Evolutionary conservation across 306 rosid genomes (phyloP).

Genomic region (Begonia fuchsioides): DNA sequence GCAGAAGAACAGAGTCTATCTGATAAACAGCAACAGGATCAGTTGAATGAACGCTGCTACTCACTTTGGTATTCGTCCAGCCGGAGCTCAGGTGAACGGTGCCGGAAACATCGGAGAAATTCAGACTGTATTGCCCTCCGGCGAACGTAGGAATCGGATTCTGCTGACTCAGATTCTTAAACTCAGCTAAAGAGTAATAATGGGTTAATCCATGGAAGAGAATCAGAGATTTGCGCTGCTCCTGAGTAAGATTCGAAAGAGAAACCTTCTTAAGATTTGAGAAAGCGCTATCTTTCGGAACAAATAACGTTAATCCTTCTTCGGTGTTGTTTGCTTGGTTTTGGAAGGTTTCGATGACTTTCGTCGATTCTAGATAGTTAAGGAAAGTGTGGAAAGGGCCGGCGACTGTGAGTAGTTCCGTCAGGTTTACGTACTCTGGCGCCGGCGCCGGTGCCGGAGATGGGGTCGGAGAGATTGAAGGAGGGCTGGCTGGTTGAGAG

Average conservation of each 20-base stretch:
- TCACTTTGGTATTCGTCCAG: constrained; percentile 69
- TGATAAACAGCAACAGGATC: constrained; percentile 76
- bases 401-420: constrained; percentile 56
- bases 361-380: constrained; percentile 49
- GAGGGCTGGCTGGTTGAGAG: constrained; percentile 53
- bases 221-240: constrained; percentile 50
- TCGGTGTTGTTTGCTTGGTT: constrained; percentile 90
- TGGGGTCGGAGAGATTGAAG: constrained; percentile 42
- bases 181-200: constrained; percentile 63
- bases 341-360: constrained; percentile 74
- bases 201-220: constrained; percentile 81
- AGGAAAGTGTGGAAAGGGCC: constrained; percentile 92
- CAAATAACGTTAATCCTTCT: constrained; percentile 85
- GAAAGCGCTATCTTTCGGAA: constrained; percentile 61
- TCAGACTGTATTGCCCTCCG: constrained; percentile 56
- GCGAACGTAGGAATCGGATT: constrained; percentile 63
- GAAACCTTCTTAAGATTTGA: constrained; percentile 42
- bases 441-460: constrained; percentile 57
- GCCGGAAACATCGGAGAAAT: constrained; percentile 70
- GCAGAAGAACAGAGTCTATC: constrained; percentile 66
- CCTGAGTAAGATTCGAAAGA: constrained; percentile 48
- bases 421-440: constrained; percentile 56
- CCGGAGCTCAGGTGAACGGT: constrained; percentile 46
- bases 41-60: constrained; percentile 71
- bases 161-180: constrained; percentile 45